phyloP scores from a whole-genome alignment of 2,329 filamentous ascomycete species.

The Tolypocladium endophyticum region DNA sequence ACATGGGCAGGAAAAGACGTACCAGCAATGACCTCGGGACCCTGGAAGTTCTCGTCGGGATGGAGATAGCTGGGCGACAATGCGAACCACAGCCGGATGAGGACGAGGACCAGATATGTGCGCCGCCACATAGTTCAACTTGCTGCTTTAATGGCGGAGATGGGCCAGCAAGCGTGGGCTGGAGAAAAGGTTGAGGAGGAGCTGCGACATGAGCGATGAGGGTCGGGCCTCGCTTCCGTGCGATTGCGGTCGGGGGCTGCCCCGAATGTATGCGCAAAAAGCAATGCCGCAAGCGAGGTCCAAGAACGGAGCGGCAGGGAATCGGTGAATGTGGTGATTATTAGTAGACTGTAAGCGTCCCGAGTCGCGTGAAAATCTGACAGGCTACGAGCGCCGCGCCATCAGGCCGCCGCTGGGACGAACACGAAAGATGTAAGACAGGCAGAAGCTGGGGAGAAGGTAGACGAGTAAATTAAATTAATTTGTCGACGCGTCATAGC shows the following conservation, averaged over 20 bases:
- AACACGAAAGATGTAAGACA: not conserved
- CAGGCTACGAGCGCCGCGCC: not conserved
- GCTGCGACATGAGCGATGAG: conserved; percentile 8
- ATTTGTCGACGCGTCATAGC: not conserved
- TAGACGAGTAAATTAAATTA: conserved; percentile 1
- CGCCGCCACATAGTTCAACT: conserved; percentile 70
- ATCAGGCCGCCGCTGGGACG: not conserved
- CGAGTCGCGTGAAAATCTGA: not conserved
- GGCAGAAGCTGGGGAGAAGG: not conserved
- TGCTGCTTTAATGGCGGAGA: conserved; percentile 3
- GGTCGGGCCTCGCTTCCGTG: not conserved
- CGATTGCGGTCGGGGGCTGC: not conserved
- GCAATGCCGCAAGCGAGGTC: not conserved
- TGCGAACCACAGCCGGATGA: conserved; percentile 88
- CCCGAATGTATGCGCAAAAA: not conserved
- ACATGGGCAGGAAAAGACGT: conserved; percentile 23
- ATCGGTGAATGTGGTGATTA: not conserved
- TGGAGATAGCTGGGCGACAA: conserved; percentile 93
- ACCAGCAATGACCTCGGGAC: conserved; percentile 95
- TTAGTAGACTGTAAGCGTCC: not conserved
- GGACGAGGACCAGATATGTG: conserved; percentile 71
- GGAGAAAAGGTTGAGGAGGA: conserved; percentile 4
- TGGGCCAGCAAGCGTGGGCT: conserved; percentile 16
- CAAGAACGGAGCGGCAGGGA: not conserved
- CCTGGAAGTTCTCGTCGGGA: conserved; percentile 98